Conservation (phyloP, 2,329 filamentous ascomycete species). For the Aspergillus sp. region DNA sequence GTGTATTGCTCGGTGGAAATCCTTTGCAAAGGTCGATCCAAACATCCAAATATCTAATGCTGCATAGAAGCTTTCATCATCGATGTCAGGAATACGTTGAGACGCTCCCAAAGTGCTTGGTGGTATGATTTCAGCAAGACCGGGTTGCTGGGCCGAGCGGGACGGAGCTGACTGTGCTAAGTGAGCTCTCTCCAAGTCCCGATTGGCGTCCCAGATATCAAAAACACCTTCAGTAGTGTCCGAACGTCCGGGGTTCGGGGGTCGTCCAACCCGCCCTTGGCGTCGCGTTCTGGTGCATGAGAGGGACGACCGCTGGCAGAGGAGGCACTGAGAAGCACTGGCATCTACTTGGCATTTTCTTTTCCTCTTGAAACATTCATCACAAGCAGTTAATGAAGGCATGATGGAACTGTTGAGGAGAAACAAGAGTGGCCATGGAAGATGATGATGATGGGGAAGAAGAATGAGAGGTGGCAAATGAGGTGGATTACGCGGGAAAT, state of each 20-base stretch:
- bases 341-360: not conserved
- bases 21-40: conserved; percentile 5
- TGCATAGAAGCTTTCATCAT: conserved; percentile 1
- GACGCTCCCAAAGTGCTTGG: not conserved
- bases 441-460: not conserved
- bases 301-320: not conserved
- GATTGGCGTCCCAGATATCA: not conserved
- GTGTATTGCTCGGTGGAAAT: conserved; percentile 3
- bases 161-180: not conserved
- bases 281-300: not conserved
- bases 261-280: not conserved
- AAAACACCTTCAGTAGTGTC: not conserved
- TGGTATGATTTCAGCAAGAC: not conserved
- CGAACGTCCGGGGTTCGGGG: not conserved
- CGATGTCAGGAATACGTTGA: not conserved
- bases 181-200: not conserved
- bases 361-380: conserved; percentile 1
- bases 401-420: not conserved
- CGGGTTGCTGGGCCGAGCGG: not conserved
- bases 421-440: conserved; percentile 1
- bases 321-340: not conserved
- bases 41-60: conserved; percentile 5
- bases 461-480: no score
- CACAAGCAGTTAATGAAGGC: conserved; percentile 1
- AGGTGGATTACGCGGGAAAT: no score